Base-by-base conservation (phyloP, 2,329 filamentous ascomycete species). In the Colletotrichum musicola region DNA sequence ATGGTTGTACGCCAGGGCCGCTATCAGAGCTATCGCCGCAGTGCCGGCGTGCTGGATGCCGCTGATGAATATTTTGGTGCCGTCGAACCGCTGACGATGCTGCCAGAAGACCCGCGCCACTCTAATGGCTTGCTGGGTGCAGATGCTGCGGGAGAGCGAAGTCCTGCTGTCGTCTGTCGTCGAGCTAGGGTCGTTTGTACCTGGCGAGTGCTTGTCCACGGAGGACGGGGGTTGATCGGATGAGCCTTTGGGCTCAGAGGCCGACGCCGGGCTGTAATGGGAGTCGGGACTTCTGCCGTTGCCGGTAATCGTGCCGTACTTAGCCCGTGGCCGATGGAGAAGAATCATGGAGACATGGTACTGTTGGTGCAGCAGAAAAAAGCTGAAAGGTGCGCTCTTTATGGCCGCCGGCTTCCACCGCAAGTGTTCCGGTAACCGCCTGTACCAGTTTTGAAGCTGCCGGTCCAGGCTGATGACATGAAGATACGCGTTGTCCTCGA, bases 51-150 rank as follows among this genome's bases (percentile, higher is more conserved):
- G 86, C 71, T 87, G 85, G 55, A 87, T 80, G 2, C 82, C 84
- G 0, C 83, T 83, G 27, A 85, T 77, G 25, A 83, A 84, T 20
- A 86, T 85, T 64, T 84, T 85, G 63, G 80, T 81, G 1, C 83
- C 83, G 61, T 85, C 82, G 60, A 86, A 86, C 3, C 83, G 79
- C 73, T 86, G 84, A 0, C 85, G 80, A 71, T 88, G 85, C 68
- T 86, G 85, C 84, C 83, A 86, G 72, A 87, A 87, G 66, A 88
- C 86, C 22, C 82, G 80, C 0, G 85, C 82, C 0, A 88, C 83
- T 0, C 84, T 77, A 63, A 87, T 84, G 4, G 86, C 85, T 68
- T 88, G 85, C 58, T 86, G 85, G 0, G 84, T 86, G 76, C 85
- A 88, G 62, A 86, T 85, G 59, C 81, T 84, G 18, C 86, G 81